Percentiles rank a stretch among this genome's conserved stretches.
phyloP scores from a whole-genome alignment of 257 asterid genomes.

The Voacanga thouarsii region DNA sequence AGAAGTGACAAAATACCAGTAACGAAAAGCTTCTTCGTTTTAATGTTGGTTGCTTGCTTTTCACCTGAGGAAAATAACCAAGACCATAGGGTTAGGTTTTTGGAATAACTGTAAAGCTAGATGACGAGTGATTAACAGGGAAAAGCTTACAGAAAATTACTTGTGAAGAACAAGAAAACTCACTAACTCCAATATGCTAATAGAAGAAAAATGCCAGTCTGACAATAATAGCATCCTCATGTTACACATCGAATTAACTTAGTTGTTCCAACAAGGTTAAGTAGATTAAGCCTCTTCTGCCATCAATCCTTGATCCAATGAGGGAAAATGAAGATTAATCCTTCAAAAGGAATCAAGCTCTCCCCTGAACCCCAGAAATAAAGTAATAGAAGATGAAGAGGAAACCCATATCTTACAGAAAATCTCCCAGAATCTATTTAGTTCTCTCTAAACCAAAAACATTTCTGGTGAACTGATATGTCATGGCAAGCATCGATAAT shows the following conservation, averaged over 20 bases:
- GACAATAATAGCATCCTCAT: not conserved
- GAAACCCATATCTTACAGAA: not conserved
- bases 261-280: not conserved
- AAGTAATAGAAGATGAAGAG: not conserved
- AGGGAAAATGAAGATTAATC: not conserved
- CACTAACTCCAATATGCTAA: not conserved
- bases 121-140: not conserved
- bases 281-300: not conserved
- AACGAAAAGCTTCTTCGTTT: slow-evolving; percentile 87
- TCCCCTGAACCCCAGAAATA: not conserved
- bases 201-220: not conserved
- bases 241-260: not conserved
- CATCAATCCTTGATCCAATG: not conserved
- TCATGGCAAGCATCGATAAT: not conserved
- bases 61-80: slow-evolving; percentile 32
- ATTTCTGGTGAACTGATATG: not conserved
- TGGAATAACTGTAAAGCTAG: not conserved
- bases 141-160: not conserved
- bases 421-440: not conserved
- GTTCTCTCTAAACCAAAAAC: not conserved
- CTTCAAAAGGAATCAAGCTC: not conserved
- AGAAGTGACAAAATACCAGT: slow-evolving; percentile 53
- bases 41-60: slow-evolving; percentile 38
- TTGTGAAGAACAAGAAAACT: not conserved
- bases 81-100: not conserved